Evolutionary conservation across 2,329 filamentous ascomycete genomes (phyloP), one percentile per base, ranked within the genome.

Genomic region (Pseudocercospora vitis): DNA sequence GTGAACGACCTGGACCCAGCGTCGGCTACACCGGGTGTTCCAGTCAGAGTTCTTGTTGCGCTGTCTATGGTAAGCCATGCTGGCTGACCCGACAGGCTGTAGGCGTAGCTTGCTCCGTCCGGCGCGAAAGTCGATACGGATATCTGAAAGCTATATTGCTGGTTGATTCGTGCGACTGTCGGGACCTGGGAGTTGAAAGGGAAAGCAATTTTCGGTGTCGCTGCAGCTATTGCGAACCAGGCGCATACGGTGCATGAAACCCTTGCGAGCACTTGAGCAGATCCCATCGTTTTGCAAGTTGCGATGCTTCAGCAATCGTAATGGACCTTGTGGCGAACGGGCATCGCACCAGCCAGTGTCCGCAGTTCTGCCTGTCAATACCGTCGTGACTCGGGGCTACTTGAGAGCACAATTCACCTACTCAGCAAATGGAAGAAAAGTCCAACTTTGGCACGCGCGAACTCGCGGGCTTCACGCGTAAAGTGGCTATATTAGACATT

Each of bases 151-250:
- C 77, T 81, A 70, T 89, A 94, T 2, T 78, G 76, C 63, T 85
- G 68, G 33, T 80, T 81, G 55, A 88, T 76, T 60, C 87, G 81
- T 16, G 89, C 90, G 49, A 91, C 86, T 3, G 87, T 86, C 26
- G 90, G 90, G 1, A 95, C 80, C 70, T 96, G 91, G 2, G 88
- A 85, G 71, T 94, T 95, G 70, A 95, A 78, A 0, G 90, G 90
- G 63, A 91, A 92, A 42, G 76, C 76, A 48, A 74, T 65, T 39
- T 70, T 68, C 14, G 73, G 71, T 19, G 57, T 60, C 52, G 70
- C 69, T 31, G 28, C 46, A 33, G 54, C 48, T 26, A 53, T 51
- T 18, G 44, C 32, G 48, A 57, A 46, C n/a, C 58, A 44, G 50
- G 35, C 54, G 58, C 53, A 55, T 21, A 60, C 33, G 29, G 46